Evolutionary conservation across 2,329 filamentous ascomycete species (phyloP).

Genomic region (Dactylellina sp.): DNA sequence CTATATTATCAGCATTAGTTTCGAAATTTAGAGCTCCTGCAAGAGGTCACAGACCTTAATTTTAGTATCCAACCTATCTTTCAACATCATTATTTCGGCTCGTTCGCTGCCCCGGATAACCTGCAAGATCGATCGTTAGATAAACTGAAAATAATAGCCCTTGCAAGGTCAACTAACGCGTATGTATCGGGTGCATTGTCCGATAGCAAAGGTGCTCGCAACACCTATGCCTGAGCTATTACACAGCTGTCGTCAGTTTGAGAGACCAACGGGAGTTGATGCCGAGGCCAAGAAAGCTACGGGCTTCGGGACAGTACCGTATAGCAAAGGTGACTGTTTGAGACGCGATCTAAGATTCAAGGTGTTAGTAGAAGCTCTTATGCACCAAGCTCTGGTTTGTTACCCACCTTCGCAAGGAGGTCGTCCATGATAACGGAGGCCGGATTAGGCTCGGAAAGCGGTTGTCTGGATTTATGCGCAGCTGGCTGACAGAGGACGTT

Average conservation of each 20-base stretch:
- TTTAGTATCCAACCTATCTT: slow-evolving; percentile 82
- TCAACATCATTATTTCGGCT: slow-evolving; percentile 78
- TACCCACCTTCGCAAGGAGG: slow-evolving; percentile 55
- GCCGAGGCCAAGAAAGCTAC: not conserved
- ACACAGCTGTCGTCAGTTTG: slow-evolving; percentile 12
- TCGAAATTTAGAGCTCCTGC: not conserved
- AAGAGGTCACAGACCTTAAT: slow-evolving; percentile 69
- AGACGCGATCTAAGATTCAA: slow-evolving; percentile 50
- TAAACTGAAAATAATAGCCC: not conserved
- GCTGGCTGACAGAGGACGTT: too few species aligned
- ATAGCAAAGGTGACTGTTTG: slow-evolving; percentile 56
- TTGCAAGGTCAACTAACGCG: slow-evolving; percentile 55
- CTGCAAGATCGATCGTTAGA: slow-evolving; percentile 61
- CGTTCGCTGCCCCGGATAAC: slow-evolving; percentile 78
- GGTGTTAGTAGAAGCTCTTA: slow-evolving; percentile 14
- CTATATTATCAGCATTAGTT: slow-evolving; percentile 40
- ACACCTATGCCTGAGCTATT: slow-evolving; percentile 60
- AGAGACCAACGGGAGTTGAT: not conserved
- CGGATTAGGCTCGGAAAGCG: not conserved
- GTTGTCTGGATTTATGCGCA: too few species aligned
- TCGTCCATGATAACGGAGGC: slow-evolving; percentile 37
- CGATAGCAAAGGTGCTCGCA: slow-evolving; percentile 60
- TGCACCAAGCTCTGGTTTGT: slow-evolving; percentile 13
- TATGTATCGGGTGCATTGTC: slow-evolving; percentile 60
- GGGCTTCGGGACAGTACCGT: slow-evolving; percentile 24